Conservation (phyloP, 768 basidiomycete species). For the Pleurotus citrinopileatus region DNA sequence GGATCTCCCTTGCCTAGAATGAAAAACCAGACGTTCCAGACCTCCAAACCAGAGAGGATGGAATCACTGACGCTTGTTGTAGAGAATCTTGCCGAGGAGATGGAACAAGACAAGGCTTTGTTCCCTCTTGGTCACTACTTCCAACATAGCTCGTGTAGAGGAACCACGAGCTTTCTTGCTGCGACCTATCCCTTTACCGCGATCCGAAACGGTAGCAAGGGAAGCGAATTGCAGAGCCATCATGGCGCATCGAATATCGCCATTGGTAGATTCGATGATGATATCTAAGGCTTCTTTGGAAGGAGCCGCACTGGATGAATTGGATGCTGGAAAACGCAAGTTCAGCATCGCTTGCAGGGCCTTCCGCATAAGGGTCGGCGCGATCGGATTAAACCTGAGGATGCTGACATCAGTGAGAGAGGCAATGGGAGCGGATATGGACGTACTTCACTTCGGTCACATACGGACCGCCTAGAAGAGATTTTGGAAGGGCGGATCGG, state of each 20-base stretch:
- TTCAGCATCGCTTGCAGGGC: conserved; percentile 65
- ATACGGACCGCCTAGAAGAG: conserved; percentile 66
- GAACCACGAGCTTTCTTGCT: conserved; percentile 21
- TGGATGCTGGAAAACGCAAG: conserved; percentile 37
- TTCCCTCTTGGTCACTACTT: conserved; percentile 79
- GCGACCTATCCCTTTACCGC: conserved; percentile 31
- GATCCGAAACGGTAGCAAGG: conserved; percentile 32
- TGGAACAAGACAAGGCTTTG: conserved; percentile 89
- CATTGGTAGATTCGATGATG: conserved; percentile 77
- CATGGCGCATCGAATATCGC: conserved; percentile 91
- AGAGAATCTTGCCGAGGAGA: conserved; percentile 87
- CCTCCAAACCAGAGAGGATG: not conserved
- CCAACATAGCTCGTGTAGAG: conserved; percentile 42
- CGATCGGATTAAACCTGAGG: conserved; percentile 89
- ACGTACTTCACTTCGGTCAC: conserved; percentile 79
- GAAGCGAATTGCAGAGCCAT: conserved; percentile 92
- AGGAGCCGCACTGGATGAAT: conserved; percentile 19
- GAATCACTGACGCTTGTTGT: conserved; percentile 82
- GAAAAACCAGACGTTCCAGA: not conserved
- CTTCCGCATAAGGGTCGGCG: conserved; percentile 78
- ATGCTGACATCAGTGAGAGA: not conserved
- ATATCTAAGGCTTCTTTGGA: conserved; percentile 70
- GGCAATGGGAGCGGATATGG: not conserved
- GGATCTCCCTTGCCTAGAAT: conserved; percentile 72
- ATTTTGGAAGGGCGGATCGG: conserved; percentile 66